Evolutionary conservation across 1,284 basidiomycete species (phyloP).

Genomic region (Omphalotus olearius): DNA sequence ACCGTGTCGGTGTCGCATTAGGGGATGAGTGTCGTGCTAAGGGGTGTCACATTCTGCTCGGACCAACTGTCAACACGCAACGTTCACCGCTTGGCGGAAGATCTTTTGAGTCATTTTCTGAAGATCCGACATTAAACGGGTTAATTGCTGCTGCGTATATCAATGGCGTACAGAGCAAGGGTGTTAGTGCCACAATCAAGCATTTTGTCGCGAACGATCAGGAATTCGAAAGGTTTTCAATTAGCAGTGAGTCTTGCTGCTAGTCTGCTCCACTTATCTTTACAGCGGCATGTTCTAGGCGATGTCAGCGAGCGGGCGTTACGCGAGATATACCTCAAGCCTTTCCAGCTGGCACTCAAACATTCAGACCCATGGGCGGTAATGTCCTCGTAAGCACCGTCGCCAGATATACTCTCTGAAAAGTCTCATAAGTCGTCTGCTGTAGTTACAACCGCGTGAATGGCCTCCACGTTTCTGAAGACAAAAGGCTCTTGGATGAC

Average conservation of each 20-base stretch:
- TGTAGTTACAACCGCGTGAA: constrained; percentile 51
- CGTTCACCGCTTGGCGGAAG: constrained; percentile 45
- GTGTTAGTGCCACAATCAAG: constrained; percentile 46
- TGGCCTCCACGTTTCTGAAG: constrained; percentile 45
- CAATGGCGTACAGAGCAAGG: constrained; percentile 47
- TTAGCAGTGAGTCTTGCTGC: constrained; percentile 36
- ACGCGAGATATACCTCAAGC: constrained; percentile 54
- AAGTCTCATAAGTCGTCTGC: background rate
- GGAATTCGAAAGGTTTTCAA: constrained; percentile 46
- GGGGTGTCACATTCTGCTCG: constrained; percentile 44
- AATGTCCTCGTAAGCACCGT: constrained; percentile 36
- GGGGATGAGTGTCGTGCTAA: constrained; percentile 44
- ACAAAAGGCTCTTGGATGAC: constrained; percentile 37
- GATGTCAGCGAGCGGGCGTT: constrained; percentile 51
- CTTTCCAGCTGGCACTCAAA: constrained; percentile 41
- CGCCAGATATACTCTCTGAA: background rate
- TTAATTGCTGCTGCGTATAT: constrained; percentile 48
- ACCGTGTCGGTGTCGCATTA: constrained; percentile 37
- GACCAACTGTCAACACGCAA: constrained; percentile 52
- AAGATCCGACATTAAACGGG: constrained; percentile 37
- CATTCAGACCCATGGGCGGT: constrained; percentile 40
- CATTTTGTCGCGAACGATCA: constrained; percentile 49
- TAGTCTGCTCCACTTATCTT: background rate
- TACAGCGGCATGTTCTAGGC: constrained; percentile 22
- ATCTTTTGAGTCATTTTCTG: constrained; percentile 50